Evolutionary conservation across 148 eudicot genomes (phyloP), one percentile per base, ranked within the genome.

Genomic region (Spergularia marina): DNA sequence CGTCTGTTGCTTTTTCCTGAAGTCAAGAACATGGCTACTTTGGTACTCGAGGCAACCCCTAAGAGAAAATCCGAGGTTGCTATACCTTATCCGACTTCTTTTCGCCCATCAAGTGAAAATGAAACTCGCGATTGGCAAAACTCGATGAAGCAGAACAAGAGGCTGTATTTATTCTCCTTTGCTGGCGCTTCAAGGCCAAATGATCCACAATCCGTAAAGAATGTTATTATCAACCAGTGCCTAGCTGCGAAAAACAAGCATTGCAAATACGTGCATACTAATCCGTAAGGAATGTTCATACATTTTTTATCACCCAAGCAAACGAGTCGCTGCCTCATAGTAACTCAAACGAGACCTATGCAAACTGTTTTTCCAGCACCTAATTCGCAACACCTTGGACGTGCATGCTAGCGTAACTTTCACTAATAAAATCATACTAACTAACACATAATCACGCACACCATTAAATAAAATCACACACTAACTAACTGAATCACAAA

Each of bases 11-110:
- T 78, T 12, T 23, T 88, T 53, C 91, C 91, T 0, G 91, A 90
- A 68, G 59, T 89, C 0, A 77, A 82, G 71, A 91, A 91, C 82
- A 74, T 84, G 78, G 86, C 91, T 1, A 80, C 84, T 54, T 72
- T 91, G 39, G 83, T 88, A 6, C 88, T 91, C n/a, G 97, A 91
- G 40, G 79, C 90, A 0, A 89, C 89, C 68, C 91, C 97, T 12
- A 84, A 86, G 88, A 65, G 84, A 21, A 71, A 68, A n/a, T 85
- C 84, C 30, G 94, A 91, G 54, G 82, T 88, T 36, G 97, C 83
- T 0, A 82, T 91, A 5, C 97, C 97, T 0, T 90, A 91, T 39
- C 97, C 97, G 8, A 91, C 97, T 4, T 83, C 82, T 61, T 91
- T 91, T 71, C 97, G 90, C 63, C 97, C 97, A 9, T 80, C 86